Base-by-base conservation (phyloP, 805 yeast genomes). In the Jamesozyma rosinii region DNA sequence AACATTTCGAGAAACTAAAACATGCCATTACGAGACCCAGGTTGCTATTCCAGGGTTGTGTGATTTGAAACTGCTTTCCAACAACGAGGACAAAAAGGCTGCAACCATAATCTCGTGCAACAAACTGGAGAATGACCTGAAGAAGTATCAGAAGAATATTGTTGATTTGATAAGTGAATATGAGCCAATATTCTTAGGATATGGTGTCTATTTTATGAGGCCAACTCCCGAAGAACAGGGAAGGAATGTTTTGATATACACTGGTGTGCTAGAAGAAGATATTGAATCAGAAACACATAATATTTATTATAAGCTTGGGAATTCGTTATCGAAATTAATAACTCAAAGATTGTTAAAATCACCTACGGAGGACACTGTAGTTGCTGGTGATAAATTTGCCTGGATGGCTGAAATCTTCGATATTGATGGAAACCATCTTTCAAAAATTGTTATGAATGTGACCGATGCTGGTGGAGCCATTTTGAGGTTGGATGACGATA, bases 21-120 rank as follows among this genome's bases (percentile, higher is more conserved):
- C 81, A 0, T 81, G 88, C 55, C 71, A 71, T 37, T 81, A 81
- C 53, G 68, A 68, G 49, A 68, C 77, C 59, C 64, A 65, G 22
- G 60, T 81, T 3, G 68, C 68, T 38, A 67, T 79, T 0, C 79
- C 79, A 0, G 55, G 61, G 6, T 61, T 81, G 20, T 81, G 87
- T 44, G 44, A 42, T 37, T 55, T 53, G 55, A 65, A 50, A n/a
- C 46, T 59, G 9, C 50, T 63, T 8, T 51, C 55, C 5, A 49
- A 48, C 22, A 55, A 45, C 39, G 55, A 49, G 20, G 58, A 58
- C 30, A 53, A 53, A 39, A 49, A 46, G 13, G 26, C 41, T 5
- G 57, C 59, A 1, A 50, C 47, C 17, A 42, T 49, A 13, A 42
- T 58, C 5, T 4, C 44, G 5, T 58, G 63, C 33, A 35, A 43